These are phyloP conservation scores for Heracleum sosnowskyi DNA, from an alignment of 129 eudicot species.

Conservation along the genomic window DNA sequence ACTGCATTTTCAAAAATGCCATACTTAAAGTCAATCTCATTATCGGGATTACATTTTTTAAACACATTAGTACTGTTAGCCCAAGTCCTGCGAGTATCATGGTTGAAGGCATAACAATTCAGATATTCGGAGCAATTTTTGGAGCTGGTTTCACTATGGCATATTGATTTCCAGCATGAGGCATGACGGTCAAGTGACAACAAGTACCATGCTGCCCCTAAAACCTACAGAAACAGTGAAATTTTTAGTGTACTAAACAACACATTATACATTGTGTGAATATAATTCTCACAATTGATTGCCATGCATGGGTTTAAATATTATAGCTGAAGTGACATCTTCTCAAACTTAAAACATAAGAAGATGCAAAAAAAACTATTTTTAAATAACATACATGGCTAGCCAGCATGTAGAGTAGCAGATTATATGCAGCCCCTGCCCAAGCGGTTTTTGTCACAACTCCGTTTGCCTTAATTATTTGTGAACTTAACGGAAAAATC, in stretches of 20 bases:
- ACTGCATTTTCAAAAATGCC: slow-evolving; percentile 83
- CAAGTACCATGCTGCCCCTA: slow-evolving; percentile 98
- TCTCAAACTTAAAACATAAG: background rate
- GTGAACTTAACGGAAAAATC: slow-evolving; percentile 89
- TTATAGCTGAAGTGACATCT: background rate
- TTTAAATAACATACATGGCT: slow-evolving; percentile 72
- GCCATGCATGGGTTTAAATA: background rate
- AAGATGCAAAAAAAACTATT: slow-evolving; percentile 3
- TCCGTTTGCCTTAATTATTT: slow-evolving; percentile 94
- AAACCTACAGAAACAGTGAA: slow-evolving; percentile 38
- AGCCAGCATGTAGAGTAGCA: slow-evolving; percentile 84
- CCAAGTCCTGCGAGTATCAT: slow-evolving; percentile 45
- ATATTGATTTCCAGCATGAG: slow-evolving; percentile 86
- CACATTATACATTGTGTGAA: background rate
- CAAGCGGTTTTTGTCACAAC: slow-evolving; percentile 97
- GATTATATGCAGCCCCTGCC: slow-evolving; percentile 98
- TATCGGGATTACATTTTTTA: slow-evolving; percentile 50
- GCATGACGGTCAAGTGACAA: slow-evolving; percentile 89
- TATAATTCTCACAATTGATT: background rate
- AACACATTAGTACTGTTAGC: slow-evolving; percentile 53
- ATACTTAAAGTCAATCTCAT: slow-evolving; percentile 44
- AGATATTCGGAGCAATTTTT: slow-evolving; percentile 43
- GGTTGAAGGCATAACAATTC: slow-evolving; percentile 46
- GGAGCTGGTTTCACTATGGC: slow-evolving; percentile 45
- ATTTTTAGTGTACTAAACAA: background rate